Conservation (phyloP, 139 green algal genomes). For the Chlorella sp. region DNA sequence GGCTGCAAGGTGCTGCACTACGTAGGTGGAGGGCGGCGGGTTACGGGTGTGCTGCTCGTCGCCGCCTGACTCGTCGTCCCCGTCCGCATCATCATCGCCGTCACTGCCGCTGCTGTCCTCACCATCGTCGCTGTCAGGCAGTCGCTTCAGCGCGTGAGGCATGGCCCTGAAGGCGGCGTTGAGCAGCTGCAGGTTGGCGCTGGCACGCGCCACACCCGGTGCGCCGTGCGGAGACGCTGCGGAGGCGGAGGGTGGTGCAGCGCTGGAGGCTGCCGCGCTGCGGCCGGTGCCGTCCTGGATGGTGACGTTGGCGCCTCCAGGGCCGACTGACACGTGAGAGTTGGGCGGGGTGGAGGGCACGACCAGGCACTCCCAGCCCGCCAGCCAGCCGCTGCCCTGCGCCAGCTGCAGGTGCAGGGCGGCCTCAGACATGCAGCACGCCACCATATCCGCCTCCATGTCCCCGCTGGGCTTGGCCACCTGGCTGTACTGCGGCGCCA, state of each 20-base stretch:
- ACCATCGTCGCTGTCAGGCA: not conserved
- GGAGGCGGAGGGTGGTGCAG: not conserved
- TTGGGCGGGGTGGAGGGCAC: not conserved
- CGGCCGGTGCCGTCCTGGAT: slow-evolving; percentile 3
- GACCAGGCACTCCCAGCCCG: not conserved
- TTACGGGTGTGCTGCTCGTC: not conserved
- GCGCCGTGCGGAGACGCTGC: too few species aligned
- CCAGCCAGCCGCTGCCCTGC: not conserved
- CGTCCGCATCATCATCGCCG: not conserved
- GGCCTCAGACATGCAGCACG: slow-evolving; percentile 1
- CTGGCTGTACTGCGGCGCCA: not conserved
- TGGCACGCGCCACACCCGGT: too few species aligned
- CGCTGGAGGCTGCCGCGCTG: not conserved
- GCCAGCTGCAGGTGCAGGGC: slow-evolving; percentile 4
- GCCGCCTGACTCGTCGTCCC: not conserved
- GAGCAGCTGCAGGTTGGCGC: slow-evolving; percentile 4
- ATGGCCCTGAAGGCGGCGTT: slow-evolving; percentile 3
- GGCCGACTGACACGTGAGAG: not conserved
- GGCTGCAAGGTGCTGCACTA: not conserved
- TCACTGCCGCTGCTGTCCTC: not conserved
- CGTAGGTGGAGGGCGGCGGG: not conserved
- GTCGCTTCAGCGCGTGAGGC: not conserved
- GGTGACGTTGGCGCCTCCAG: not conserved
- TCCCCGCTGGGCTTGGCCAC: not conserved
- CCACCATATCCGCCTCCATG: slow-evolving; percentile 1